Evolutionary conservation across 1,139 yeast species (phyloP), one percentile per base, ranked within the genome.

Genomic region (Candida gigantensis): DNA sequence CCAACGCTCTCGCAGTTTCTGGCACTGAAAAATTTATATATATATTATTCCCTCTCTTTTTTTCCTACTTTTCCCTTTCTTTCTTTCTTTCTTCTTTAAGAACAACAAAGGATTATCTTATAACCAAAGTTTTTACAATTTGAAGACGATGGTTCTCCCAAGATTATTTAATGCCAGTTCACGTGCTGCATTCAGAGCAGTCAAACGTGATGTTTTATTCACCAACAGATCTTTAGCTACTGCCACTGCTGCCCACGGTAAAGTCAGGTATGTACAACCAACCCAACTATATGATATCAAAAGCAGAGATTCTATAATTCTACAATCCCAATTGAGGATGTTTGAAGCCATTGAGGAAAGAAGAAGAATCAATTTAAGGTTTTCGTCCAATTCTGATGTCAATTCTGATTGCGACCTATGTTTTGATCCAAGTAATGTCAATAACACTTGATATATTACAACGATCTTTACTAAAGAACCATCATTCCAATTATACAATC

Each of bases 131-230:
- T 55, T 45, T 58, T 55, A 32, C 27, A 34, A 34, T 29, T 14
- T 29, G n/a, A n/a, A 19, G 15, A 43, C 50, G 44, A 80, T 80
- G 86, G 85, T 79, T 73, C 75, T 83, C 71, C 92, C 96, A 72
- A 88, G 95, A 82, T 82, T 88, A 74, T 82, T 85, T 74, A 84
- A 89, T 77, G 77, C 88, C 68, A 74, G 88, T 62, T 80, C 95
- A 60, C 89, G 90, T 76, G 78, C 85, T 68, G 95, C 96, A 62
- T 79, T 84, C 72, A 81, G 81, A 71, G 92, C 92, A 60, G 94
- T 92, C 60, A 84, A 81, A 79, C 87, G 89, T 66, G 82, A 82
- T 74, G 63, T 76, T 62, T 72, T 79, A 68, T 79, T 82, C 69
- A 26, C 36, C 26, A 68, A 73, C 71, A 87, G 95, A 75, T 80